Percentiles rank a stretch among this genome's conserved stretches.
These are phyloP conservation scores for Berkeleyomyces rouxiae DNA, from an alignment of 2,329 filamentous ascomycete species.

Conservation along the genomic window DNA sequence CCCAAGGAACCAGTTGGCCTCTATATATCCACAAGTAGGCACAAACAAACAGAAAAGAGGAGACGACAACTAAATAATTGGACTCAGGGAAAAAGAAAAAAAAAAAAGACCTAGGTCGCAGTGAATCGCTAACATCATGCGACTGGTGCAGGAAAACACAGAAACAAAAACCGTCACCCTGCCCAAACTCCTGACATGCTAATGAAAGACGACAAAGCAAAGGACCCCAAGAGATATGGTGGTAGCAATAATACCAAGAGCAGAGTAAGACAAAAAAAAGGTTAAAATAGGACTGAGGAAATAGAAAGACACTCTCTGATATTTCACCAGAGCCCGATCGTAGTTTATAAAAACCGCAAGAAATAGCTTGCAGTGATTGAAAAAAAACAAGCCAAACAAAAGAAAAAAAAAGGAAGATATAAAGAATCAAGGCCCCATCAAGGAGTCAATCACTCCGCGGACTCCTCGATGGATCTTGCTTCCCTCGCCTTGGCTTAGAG, in stretches of 20 bases:
- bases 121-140: not conserved
- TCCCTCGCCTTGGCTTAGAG: not conserved
- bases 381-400: not conserved
- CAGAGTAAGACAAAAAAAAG: not conserved
- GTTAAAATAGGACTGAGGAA: not conserved
- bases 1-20: too few species aligned
- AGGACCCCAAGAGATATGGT: too few species aligned
- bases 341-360: not conserved
- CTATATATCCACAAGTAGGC: too few species aligned
- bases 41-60: too few species aligned
- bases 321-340: too few species aligned
- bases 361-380: not conserved
- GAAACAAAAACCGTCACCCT: not conserved
- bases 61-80: too few species aligned
- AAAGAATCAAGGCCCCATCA: constrained; percentile 30
- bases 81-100: not conserved
- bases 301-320: not conserved
- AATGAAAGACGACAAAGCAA: not conserved
- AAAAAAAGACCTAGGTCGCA: not conserved
- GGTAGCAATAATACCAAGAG: too few species aligned
- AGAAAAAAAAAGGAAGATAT: not conserved
- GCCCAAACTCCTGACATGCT: not conserved
- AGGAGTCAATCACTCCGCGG: constrained; percentile 25
- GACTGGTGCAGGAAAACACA: not conserved
- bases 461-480: not conserved